Conservation (phyloP, 139 green algal genomes). For the Chlamydomonas asymmetrica region DNA sequence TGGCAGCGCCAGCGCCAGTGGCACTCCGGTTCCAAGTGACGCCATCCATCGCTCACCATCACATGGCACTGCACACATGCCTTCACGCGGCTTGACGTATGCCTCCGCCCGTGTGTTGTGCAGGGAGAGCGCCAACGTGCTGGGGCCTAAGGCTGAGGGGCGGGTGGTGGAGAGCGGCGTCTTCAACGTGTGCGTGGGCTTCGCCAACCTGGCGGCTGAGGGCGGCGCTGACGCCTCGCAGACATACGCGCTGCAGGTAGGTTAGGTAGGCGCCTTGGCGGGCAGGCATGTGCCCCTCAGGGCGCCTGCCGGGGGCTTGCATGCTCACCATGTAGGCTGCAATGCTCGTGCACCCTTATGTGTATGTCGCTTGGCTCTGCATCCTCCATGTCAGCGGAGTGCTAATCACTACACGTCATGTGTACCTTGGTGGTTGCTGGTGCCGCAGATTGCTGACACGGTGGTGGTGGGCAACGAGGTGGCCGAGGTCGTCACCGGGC, state of each 20-base stretch:
- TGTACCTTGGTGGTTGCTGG: too few relatives aligned
- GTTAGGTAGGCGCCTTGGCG: too few relatives aligned
- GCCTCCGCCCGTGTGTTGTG: conserved; percentile 20
- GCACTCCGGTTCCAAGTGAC: too few relatives aligned
- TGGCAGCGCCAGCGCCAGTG: too few relatives aligned
- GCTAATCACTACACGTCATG: conserved; percentile 2
- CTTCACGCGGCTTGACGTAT: too few relatives aligned
- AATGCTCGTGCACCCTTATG: background rate
- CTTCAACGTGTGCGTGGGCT: conserved; percentile 69
- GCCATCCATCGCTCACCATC: too few relatives aligned
- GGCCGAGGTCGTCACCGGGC: conserved; percentile 67
- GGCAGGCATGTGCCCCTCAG: too few relatives aligned
- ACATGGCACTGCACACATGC: too few relatives aligned
- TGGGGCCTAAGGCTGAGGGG: conserved; percentile 1
- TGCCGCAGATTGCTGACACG: conserved; percentile 93
- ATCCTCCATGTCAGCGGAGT: conserved; percentile 18
- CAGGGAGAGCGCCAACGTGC: conserved; percentile 40
- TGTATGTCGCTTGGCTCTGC: conserved; percentile 49
- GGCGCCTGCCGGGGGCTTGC: too few relatives aligned
- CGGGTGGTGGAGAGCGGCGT: conserved; percentile 58
- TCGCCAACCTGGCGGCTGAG: conserved; percentile 22
- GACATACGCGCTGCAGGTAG: conserved; percentile 60
- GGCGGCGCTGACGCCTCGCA: conserved; percentile 38
- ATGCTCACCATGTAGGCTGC: too few relatives aligned
- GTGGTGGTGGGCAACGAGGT: conserved; percentile 40